phyloP scores from a whole-genome alignment of 305 asterid genomes.

The Nicotiana rustica region DNA sequence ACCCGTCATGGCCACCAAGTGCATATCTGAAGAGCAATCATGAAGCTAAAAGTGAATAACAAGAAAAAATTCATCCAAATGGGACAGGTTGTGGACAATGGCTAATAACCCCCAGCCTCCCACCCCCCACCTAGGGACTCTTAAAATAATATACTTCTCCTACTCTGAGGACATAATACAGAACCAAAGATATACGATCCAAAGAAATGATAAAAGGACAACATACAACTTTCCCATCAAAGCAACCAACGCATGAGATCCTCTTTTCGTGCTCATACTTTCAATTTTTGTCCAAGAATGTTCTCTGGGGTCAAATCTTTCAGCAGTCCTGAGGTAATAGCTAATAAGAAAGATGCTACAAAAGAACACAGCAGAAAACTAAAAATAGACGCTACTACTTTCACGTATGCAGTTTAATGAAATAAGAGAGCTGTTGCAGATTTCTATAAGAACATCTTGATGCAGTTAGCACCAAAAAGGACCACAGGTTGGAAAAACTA shows the following conservation, averaged over 20 bases:
- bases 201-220: not conserved
- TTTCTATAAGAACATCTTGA: not conserved
- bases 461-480: not conserved
- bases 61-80: not conserved
- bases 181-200: not conserved
- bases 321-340: conserved; percentile 65
- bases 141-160: not conserved
- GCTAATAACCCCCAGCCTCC: not conserved
- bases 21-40: conserved; percentile 61
- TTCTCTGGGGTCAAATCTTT: conserved; percentile 92
- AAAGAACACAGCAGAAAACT: not conserved
- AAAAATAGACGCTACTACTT: not conserved
- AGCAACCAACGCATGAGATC: conserved; percentile 69
- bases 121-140: not conserved
- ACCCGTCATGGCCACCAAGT: conserved; percentile 75
- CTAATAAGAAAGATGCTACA: not conserved
- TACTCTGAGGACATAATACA: not conserved
- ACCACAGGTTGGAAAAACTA: not conserved
- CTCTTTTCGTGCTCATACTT: conserved; percentile 69
- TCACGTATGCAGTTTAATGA: conserved; percentile 4
- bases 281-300: conserved; percentile 71
- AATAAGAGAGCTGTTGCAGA: not conserved
- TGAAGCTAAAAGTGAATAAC: conserved; percentile 23
- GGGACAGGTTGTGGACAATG: not conserved
- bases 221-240: conserved; percentile 77